A percentile compares a stretch with the other conserved stretches of the same genome.
These are phyloP conservation scores for Candida hispaniensis DNA, from an alignment of 805 yeast species.

Conservation along the genomic window DNA sequence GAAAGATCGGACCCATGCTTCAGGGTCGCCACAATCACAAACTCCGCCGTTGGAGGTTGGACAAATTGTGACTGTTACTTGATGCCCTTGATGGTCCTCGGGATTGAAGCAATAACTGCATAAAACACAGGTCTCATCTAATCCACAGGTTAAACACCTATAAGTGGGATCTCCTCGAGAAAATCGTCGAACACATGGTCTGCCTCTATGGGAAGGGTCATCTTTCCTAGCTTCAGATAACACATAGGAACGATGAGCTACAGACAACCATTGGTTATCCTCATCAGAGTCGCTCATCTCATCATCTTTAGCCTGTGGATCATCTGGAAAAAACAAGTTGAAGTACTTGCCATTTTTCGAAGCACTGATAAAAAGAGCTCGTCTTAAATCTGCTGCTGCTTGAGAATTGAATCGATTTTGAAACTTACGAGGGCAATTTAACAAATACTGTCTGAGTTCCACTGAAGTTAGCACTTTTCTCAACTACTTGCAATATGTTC, in stretches of 20 bases:
- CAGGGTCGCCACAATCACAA: slow-evolving; percentile 84
- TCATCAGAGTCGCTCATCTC: slow-evolving; percentile 21
- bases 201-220: slow-evolving; percentile 41
- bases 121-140: slow-evolving; percentile 74
- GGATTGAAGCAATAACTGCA: slow-evolving; percentile 68
- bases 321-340: slow-evolving; percentile 32
- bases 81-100: slow-evolving; percentile 61
- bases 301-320: slow-evolving; percentile 19
- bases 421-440: slow-evolving; percentile 26
- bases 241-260: slow-evolving; percentile 20
- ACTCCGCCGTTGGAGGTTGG: slow-evolving; percentile 60
- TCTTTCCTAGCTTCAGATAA: slow-evolving; percentile 19
- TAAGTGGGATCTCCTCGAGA: slow-evolving; percentile 73
- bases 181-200: slow-evolving; percentile 67
- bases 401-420: slow-evolving; percentile 23
- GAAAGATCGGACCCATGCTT: slow-evolving; percentile 56
- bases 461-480: too few species aligned
- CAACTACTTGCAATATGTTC: too few species aligned
- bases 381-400: slow-evolving; percentile 28
- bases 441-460: slow-evolving; percentile 22
- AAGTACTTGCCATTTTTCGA: slow-evolving; percentile 35
- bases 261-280: slow-evolving; percentile 22
- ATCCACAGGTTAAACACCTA: slow-evolving; percentile 63
- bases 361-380: slow-evolving; percentile 36
- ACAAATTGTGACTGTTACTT: slow-evolving; percentile 50